Base-by-base conservation (phyloP, 768 basidiomycete genomes). In the Solioccasus polychromus region DNA sequence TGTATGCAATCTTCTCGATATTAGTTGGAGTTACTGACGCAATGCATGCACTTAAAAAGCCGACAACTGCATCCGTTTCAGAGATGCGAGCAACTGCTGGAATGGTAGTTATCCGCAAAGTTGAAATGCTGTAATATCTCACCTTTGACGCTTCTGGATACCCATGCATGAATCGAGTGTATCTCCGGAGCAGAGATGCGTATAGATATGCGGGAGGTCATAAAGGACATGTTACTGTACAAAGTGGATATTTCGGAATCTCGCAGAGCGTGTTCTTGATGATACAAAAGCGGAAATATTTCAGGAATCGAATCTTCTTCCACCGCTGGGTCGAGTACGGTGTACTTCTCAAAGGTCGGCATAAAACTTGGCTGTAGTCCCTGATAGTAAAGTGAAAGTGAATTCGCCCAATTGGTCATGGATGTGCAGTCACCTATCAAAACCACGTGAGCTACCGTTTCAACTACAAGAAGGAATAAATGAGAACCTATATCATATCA, bases 281-380 rank as follows among this genome's bases (percentile, higher is more conserved):
- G 44, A 23, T 45, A 45, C 44, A 45, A 19, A 8, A 32, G 22
- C 7, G 35, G 35, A 8, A 45, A 19, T 8, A 45, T 23, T 5
- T 11, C 23, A 7, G 36, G 36, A 10, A 38, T 7, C 2, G 5
- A 10, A 15, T 23, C 17, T 31, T 32, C 29, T 38, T 25, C 36
- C 18, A 45, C 29, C 5, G n/a, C 24, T 6, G 44, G 44, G 31
- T 45, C 44, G 24, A 36, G 44, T 38, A 38, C 44, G 11, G 2
- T 10, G 29, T 45, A 45, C 23, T 45, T 45, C 25, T 45, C 44
- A 31, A 45, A 38, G 14, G 44, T 31, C 12, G 44, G 44, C 23
- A 12, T 39, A 15, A 45, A 45, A 14, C 12, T 24, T 7, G 44
- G 36, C 14, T 38, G 44, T 22, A 45, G 18, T 30, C 29, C 44